Base-by-base conservation (phyloP, 2,329 filamentous ascomycete species). In the Hypoxylon sp. region DNA sequence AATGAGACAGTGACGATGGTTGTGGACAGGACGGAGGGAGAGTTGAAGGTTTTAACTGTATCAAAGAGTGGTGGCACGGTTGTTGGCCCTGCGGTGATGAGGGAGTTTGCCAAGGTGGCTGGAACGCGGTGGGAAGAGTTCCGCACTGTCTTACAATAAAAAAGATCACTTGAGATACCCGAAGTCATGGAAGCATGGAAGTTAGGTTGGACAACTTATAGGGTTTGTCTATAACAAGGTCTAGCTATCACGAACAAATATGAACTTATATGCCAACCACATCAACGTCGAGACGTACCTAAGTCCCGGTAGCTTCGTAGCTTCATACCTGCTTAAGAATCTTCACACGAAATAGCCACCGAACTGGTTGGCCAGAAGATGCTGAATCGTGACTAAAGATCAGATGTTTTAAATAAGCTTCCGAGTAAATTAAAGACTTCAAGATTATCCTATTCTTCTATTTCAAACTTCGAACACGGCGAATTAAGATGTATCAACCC, bases 31-130 rank as follows among this genome's bases (percentile, higher is more conserved):
- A 73, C 69, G 8, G 64, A 67, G n/a, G 80, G 75, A 1, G 73
- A 77, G 38, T 79, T 77, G 2, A 80, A 78, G 62, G 77, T 96
- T 12, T 62, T 90, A 59, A 83, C 81, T 38, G 79, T 97, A 55
- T 90, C 94, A 64, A 97, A 96, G 78, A 84, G 80, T 58, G 94
- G 94, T 7, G 94, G 93, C 5, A 82, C 82, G 7, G 76, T 84
- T 5, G 75, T 94, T 26, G 88, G 86, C 5, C 81, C 78, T 16
- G 78, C 83, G 50, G 74, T 86, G 51, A 76, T 92, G 68, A 80
- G 73, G 57, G 74, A 78, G 29, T 75, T 90, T 59, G 77, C 87
- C 5, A 73, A 73, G 19, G 69, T 83, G 43, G 86, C 88, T 1
- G 78, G 81, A 58, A 75, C 77, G 53, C 81, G 88, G 63, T 93